Conservation (phyloP, 2,329 filamentous ascomycete species). For the Fusarium nematophilum region DNA sequence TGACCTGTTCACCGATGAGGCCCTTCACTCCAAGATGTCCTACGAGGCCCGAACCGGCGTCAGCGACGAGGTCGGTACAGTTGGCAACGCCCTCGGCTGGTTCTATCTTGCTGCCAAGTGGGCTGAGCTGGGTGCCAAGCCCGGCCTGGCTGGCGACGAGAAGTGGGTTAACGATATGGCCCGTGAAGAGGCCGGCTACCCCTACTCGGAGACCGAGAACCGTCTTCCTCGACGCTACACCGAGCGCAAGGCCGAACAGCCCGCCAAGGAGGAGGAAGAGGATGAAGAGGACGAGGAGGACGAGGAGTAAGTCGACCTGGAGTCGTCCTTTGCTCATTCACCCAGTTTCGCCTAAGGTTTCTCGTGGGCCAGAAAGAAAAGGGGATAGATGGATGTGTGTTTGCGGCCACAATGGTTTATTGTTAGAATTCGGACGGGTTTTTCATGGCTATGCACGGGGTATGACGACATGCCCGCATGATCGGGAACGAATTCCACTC, state of each 20-base stretch:
- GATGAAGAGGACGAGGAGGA: slow-evolving; percentile 23
- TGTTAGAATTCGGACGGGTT: slow-evolving; percentile 24
- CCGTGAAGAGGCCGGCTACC: slow-evolving; percentile 63
- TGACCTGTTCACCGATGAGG: slow-evolving; percentile 72
- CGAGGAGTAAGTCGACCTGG: not conserved
- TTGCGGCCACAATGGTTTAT: slow-evolving; percentile 16
- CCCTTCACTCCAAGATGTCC: slow-evolving; percentile 75
- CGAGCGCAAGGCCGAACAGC: slow-evolving; percentile 24
- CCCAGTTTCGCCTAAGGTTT: not conserved
- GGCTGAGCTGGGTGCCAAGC: slow-evolving; percentile 62
- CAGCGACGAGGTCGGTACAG: slow-evolving; percentile 84
- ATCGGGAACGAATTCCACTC: slow-evolving; percentile 29
- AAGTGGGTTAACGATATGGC: slow-evolving; percentile 57
- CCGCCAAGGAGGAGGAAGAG: slow-evolving; percentile 11
- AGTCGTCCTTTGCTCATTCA: not conserved
- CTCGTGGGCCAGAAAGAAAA: slow-evolving; percentile 1
- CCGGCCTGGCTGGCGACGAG: slow-evolving; percentile 66
- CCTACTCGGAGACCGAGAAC: slow-evolving; percentile 70
- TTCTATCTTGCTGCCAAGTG: slow-evolving; percentile 80
- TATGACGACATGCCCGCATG: slow-evolving; percentile 15
- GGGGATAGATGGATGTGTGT: slow-evolving; percentile 14
- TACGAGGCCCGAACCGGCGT: slow-evolving; percentile 72
- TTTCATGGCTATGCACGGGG: slow-evolving; percentile 25
- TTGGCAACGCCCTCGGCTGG: slow-evolving; percentile 82
- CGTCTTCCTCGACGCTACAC: slow-evolving; percentile 61